Evolutionary conservation across 495 filamentous ascomycete species (phyloP).

Genomic region (Melanomma pulvis-pyrius): DNA sequence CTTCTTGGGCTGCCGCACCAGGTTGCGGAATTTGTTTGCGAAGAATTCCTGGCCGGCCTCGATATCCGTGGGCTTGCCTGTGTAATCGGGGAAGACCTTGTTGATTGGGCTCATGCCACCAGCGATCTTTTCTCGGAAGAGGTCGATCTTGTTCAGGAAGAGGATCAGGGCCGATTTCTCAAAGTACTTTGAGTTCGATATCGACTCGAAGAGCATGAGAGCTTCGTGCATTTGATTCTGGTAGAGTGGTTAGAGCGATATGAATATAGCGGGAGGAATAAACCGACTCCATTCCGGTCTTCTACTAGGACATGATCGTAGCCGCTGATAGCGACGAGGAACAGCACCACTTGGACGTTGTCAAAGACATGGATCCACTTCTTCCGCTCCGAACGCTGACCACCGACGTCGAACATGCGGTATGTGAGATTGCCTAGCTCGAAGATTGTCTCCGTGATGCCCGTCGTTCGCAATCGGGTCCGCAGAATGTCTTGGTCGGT

Average conservation of each 20-base stretch:
- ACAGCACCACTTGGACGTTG: conserved; percentile 97
- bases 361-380: conserved; percentile 99
- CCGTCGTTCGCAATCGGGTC: conserved; percentile 98
- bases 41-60: conserved; percentile 46
- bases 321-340: conserved; percentile 97
- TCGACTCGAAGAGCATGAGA: conserved; percentile 96
- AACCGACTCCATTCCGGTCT: conserved; percentile 54
- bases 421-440: conserved; percentile 97
- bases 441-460: conserved; percentile 98
- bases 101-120: conserved; percentile 89
- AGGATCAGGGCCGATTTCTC: conserved; percentile 99
- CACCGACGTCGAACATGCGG: conserved; percentile 99
- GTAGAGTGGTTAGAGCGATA: conserved; percentile 7
- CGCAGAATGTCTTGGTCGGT: conserved; percentile 97
- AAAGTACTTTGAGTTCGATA: conserved; percentile 99
- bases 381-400: conserved; percentile 97
- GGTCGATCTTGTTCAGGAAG: conserved; percentile 99
- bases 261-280: neutral
- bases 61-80: conserved; percentile 57
- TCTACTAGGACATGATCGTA: conserved; percentile 98
- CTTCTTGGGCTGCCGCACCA: conserved; percentile 98
- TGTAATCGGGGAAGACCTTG: conserved; percentile 99
- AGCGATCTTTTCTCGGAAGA: conserved; percentile 99
- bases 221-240: conserved; percentile 99
- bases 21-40: conserved; percentile 45